Conservation (phyloP, 2,329 filamentous ascomycete genomes). For the Stemphylium beticola region DNA sequence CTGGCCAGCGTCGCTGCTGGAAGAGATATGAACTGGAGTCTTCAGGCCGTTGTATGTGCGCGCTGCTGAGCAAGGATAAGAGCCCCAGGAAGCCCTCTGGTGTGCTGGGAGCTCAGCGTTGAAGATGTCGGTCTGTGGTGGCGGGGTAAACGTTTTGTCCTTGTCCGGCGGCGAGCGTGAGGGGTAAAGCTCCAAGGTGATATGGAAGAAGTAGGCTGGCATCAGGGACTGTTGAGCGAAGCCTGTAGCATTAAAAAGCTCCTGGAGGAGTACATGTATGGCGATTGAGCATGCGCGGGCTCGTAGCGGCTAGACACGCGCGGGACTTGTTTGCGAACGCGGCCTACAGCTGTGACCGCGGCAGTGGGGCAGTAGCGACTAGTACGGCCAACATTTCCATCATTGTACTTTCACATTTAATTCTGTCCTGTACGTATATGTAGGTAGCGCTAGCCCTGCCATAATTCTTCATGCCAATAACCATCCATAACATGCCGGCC, state of each 20-base stretch:
- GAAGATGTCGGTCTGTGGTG: slow-evolving; percentile 55
- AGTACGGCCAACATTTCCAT: background rate
- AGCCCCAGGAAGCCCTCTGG: slow-evolving; percentile 47
- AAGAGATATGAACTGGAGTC: slow-evolving; percentile 25
- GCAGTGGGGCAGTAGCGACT: slow-evolving; percentile 12
- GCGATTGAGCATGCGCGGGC: background rate
- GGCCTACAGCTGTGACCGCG: slow-evolving; percentile 5
- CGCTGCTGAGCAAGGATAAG: slow-evolving; percentile 20
- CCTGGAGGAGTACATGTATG: background rate
- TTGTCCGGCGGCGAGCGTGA: slow-evolving; percentile 41
- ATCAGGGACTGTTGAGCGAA: slow-evolving; percentile 47
- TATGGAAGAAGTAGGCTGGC: slow-evolving; percentile 69
- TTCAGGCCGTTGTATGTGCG: slow-evolving; percentile 17
- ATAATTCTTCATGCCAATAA: slow-evolving; percentile 1
- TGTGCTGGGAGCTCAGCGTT: slow-evolving; percentile 52
- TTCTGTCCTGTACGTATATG: background rate
- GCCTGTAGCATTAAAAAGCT: slow-evolving; percentile 22
- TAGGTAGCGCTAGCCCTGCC: background rate
- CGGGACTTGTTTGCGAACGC: slow-evolving; percentile 8
- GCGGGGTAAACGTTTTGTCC: slow-evolving; percentile 47
- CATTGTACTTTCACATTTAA: slow-evolving; percentile 1
- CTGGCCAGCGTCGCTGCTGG: slow-evolving; percentile 32
- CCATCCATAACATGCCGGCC: slow-evolving; percentile 5
- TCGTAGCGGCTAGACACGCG: background rate
- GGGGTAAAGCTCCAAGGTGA: slow-evolving; percentile 65